Base-by-base conservation (phyloP, 1,284 basidiomycete species). In the Amylostereum areolatum region DNA sequence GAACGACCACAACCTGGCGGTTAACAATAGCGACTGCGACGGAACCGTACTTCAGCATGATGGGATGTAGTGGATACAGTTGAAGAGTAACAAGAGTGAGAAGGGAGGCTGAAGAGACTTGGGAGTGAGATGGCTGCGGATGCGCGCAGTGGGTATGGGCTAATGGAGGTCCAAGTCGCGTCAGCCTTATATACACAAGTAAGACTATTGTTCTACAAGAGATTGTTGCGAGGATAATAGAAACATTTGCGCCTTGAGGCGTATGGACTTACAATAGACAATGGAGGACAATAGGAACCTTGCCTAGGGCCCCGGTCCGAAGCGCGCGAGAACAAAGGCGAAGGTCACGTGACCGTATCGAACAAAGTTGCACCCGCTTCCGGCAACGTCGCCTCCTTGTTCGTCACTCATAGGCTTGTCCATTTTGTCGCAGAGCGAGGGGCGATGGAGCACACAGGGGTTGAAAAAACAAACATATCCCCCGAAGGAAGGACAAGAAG, bases 21-120 rank as follows among this genome's bases (percentile, higher is more conserved):
- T 80, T 77, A 45, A 86, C 80, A 50, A 85, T 60, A 29, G 83
- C 83, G 50, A 86, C 73, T 47, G 81, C 83, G 51, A 85, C 65
- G 40, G 75, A 72, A 46, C 83, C 79, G 59, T 75, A 65, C 55
- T 76, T 68, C 72, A 85, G 72, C 66, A 72, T 75, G 43, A 46
- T 57, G 36, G 28, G 24, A 28, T 29, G 27, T 28, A 24, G 29
- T 39, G 32, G 48, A 45, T 18, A 18, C 18, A 18, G 18, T 2
- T 40, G 40, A 35, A 18, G 42, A 48, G 43, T 31, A 50, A 49
- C 28, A 47, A 48, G 31, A n/a, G 27, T n/a, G 48, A 33, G 32
- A 50, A 25, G 9, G 7, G 24, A 30, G 28, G 28, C 42, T 18
- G 18, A 18, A 18, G 18, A 18, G 18, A 18, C 18, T 18, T 18